Evolutionary conservation across 306 rosid species (phyloP).

Genomic region (Acacia crassicarpa): DNA sequence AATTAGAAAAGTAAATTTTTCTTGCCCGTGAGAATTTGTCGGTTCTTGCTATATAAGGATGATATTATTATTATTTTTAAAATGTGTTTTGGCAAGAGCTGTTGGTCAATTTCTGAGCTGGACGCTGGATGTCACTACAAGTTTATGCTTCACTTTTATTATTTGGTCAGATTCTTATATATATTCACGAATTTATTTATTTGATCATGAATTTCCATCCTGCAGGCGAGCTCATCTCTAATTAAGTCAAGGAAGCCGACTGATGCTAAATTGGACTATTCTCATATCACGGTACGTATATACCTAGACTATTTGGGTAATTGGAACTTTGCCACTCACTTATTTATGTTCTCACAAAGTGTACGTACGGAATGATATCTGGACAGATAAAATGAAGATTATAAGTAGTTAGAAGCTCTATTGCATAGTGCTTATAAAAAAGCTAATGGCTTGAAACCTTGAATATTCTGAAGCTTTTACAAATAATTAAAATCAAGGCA

Average conservation of each 20-base stretch:
- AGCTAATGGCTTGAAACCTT: not conserved
- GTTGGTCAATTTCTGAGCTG: not conserved
- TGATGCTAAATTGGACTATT: constrained; percentile 84
- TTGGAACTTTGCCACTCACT: not conserved
- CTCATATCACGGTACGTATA: constrained; percentile 70
- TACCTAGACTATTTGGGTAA: not conserved
- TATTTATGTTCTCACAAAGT: not conserved
- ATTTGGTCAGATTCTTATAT: not conserved
- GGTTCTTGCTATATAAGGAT: not conserved
- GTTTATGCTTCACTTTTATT: not conserved
- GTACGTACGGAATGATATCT: not conserved
- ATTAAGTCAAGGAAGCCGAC: constrained; percentile 66
- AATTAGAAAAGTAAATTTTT: not conserved
- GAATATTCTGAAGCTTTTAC: not conserved
- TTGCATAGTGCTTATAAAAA: not conserved
- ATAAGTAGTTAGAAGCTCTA: constrained; percentile 2
- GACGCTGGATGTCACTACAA: not conserved
- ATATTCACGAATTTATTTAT: not conserved
- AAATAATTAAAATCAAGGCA: not conserved
- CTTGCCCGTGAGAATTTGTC: not conserved
- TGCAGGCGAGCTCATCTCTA: constrained; percentile 79
- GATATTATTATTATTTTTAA: too few species aligned
- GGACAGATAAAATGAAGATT: not conserved
- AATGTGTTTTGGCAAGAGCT: not conserved
- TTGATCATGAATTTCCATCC: constrained; percentile 13